Base-by-base conservation (phyloP, 75 land plant species). In the Sequoia sempervirens region DNA sequence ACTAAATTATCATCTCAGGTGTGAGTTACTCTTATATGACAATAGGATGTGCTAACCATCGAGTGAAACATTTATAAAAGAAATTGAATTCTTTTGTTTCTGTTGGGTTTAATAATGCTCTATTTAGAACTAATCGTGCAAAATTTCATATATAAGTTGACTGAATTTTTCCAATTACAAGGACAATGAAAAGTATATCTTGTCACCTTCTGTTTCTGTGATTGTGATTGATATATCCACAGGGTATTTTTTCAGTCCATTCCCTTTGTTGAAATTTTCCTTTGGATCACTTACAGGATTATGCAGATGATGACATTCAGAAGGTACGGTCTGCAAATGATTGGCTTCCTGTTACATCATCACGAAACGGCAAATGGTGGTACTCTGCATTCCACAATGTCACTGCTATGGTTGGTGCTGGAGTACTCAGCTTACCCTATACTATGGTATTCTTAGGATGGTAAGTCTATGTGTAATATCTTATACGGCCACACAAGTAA, bases 321-420 rank as follows among this genome's bases (percentile, higher is more conserved):
- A 70, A 70, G 73, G 36, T 70, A 32, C 30, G 73, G 32, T 70
- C 73, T 70, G 73, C 12, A 70, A 70, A 91, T 61, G 89, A 89
- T 13, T 91, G 91, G 92, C 85, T 91, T 40, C 92, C 90, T 15
- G 86, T 90, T 23, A 86, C 89, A n/a, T 81, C 86, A 32, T 84
- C 87, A 15, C 73, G 93, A 56, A 90, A 82, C 68, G 93, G 90
- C 45, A 92, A 87, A 82, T 92, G 93, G 93, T 92, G 93, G 93
- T 92, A 91, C 74, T 87, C 93, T 32, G 89, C 93, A 40, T 88
- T 92, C 87, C 93, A 92, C 90, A 92, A 92, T 84, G 90, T 92
- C 85, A 92, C 93, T 50, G 90, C 90, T 43, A 87, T 88, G 88
- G 90, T 88, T 81, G 90, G 90, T 32, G 90, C 87, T 61, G 84